Percentiles rank a stretch among this genome's conserved stretches.
Conservation (phyloP, 208 protist genomes). For the Histomonas meleagridis region DNA sequence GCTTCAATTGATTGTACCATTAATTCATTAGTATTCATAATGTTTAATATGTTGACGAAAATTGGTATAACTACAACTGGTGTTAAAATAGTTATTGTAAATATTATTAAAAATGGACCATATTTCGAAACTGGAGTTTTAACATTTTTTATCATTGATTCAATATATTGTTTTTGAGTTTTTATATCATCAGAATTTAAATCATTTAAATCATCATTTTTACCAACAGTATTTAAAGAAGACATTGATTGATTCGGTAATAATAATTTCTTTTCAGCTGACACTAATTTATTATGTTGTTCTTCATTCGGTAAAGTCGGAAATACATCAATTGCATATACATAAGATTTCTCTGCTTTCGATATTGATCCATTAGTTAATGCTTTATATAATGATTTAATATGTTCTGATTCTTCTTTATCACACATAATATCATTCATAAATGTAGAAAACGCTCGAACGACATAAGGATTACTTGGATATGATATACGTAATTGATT, state of each 20-base stretch:
- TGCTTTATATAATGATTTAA: not conserved
- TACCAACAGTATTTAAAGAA: not conserved
- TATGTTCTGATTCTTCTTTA: not conserved
- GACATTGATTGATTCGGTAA: not conserved
- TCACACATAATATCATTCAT: not conserved
- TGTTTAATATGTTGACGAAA: not conserved
- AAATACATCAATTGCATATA: not conserved
- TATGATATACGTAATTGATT: not conserved
- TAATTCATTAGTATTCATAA: not conserved
- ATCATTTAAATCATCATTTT: not conserved
- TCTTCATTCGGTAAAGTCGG: constrained; percentile 3
- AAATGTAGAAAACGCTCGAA: not conserved
- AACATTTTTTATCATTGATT: not conserved
- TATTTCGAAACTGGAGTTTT: not conserved
- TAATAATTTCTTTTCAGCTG: not conserved
- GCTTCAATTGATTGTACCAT: not conserved
- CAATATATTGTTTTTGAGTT: not conserved
- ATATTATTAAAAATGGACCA: not conserved
- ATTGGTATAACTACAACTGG: not conserved
- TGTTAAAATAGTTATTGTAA: not conserved
- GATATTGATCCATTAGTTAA: not conserved
- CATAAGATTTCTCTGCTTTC: not conserved
- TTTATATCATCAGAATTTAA: not conserved
- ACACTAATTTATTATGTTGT: not conserved
- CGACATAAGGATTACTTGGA: constrained; percentile 4